Conservation (phyloP, 2,329 filamentous ascomycete species). For the Aureobasidium vineae region DNA sequence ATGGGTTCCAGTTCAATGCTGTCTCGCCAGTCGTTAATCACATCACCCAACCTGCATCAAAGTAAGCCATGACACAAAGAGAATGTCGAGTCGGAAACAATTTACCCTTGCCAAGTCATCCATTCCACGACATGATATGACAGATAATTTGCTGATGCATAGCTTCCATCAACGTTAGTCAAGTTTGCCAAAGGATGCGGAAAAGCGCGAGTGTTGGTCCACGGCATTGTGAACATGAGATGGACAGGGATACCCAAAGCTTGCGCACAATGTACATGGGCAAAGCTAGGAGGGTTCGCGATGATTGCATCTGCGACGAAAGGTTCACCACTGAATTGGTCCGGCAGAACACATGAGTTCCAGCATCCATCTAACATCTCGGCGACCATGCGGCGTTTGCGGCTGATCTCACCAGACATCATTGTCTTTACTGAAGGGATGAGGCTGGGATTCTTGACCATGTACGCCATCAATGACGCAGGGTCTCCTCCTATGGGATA, state of each 20-base stretch:
- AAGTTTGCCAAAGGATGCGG: constrained; percentile 85
- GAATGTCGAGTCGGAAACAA: not conserved
- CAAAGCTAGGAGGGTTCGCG: constrained; percentile 75
- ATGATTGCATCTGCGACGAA: constrained; percentile 84
- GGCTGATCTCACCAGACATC: constrained; percentile 72
- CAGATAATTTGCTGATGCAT: constrained; percentile 75
- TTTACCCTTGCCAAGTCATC: constrained; percentile 85
- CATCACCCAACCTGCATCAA: constrained; percentile 53
- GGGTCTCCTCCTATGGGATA: constrained; percentile 54
- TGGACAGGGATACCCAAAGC: constrained; percentile 72
- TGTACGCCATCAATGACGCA: constrained; percentile 65
- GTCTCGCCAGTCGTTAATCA: constrained; percentile 81
- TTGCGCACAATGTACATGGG: constrained; percentile 72
- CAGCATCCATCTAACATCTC: constrained; percentile 83
- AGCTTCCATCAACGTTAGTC: constrained; percentile 70
- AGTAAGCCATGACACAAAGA: constrained; percentile 38
- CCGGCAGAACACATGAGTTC: constrained; percentile 61
- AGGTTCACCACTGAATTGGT: constrained; percentile 41
- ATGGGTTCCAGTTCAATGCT: constrained; percentile 69
- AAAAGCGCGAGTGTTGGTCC: constrained; percentile 81
- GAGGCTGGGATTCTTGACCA: constrained; percentile 84
- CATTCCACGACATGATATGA: constrained; percentile 84
- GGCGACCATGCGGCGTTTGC: constrained; percentile 70
- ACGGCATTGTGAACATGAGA: constrained; percentile 96
- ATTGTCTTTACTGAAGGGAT: constrained; percentile 80